phyloP scores from a whole-genome alignment of 495 filamentous ascomycete genomes.

The Hypoxylon cercidicola region DNA sequence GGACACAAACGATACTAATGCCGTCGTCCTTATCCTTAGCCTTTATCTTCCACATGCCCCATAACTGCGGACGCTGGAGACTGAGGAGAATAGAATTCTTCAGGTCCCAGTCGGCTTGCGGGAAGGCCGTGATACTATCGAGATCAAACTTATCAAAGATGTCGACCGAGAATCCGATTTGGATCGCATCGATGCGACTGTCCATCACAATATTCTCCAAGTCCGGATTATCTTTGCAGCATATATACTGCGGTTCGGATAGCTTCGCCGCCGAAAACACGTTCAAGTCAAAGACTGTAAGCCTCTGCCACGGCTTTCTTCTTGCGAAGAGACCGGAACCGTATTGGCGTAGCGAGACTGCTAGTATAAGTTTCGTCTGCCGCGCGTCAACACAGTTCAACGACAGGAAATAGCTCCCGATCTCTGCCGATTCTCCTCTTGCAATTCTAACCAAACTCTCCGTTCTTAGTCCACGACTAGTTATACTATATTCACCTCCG shows the following conservation, averaged over 20 bases:
- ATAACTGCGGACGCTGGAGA: conserved; percentile 36
- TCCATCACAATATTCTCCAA: conserved; percentile 22
- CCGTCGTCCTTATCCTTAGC: conserved; percentile 20
- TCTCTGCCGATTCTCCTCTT: conserved; percentile 15
- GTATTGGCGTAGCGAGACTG: conserved; percentile 34
- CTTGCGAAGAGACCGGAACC: conserved; percentile 34
- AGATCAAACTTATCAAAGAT: conserved; percentile 33
- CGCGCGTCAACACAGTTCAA: conserved; percentile 37
- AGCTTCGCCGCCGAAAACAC: conserved; percentile 33
- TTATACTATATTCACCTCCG: conserved; percentile 35
- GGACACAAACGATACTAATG: conserved; percentile 35
- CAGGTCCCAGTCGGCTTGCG: conserved; percentile 38
- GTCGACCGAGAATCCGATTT: conserved; percentile 28
- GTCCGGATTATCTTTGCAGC: conserved; percentile 22
- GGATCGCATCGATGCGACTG: conserved; percentile 31
- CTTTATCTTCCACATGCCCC: conserved; percentile 35
- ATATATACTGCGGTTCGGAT: conserved; percentile 35
- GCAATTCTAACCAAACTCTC: conserved; percentile 30
- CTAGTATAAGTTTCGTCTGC: conserved; percentile 29
- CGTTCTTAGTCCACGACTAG: conserved; percentile 34
- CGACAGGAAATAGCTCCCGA: conserved; percentile 34
- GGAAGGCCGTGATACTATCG: conserved; percentile 22
- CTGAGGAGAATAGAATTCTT: conserved; percentile 37
- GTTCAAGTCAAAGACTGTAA: conserved; percentile 29
- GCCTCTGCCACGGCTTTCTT: conserved; percentile 26